phyloP scores from a whole-genome alignment of 2,329 filamentous ascomycete genomes.

The Hypoxylon sp. region DNA sequence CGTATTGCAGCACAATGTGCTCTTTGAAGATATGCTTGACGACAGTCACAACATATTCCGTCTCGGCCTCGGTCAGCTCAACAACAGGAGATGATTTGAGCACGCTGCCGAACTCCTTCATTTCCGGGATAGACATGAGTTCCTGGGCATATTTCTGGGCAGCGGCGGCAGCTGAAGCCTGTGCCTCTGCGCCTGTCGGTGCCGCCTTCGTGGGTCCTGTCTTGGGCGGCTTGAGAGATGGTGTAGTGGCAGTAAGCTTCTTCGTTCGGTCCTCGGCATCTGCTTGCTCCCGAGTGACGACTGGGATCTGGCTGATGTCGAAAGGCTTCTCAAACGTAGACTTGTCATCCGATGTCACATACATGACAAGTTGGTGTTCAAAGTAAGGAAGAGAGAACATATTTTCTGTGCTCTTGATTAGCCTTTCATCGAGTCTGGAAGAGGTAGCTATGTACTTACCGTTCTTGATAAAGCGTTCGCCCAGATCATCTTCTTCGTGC shows the following conservation, averaged over 20 bases:
- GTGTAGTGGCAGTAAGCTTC: slow-evolving; percentile 93
- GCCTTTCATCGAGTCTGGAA: slow-evolving; percentile 22
- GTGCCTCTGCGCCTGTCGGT: slow-evolving; percentile 76
- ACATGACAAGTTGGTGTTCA: slow-evolving; percentile 97
- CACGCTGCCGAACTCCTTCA: slow-evolving; percentile 88
- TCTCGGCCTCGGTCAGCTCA: slow-evolving; percentile 96
- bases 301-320: slow-evolving; percentile 89
- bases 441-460: slow-evolving; percentile 64
- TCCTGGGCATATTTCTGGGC: slow-evolving; percentile 92
- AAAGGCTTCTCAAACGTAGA: slow-evolving; percentile 87
- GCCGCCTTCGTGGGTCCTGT: slow-evolving; percentile 80
- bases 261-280: slow-evolving; percentile 96
- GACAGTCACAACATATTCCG: slow-evolving; percentile 93
- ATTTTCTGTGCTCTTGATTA: slow-evolving; percentile 71
- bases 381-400: slow-evolving; percentile 96
- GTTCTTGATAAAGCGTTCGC: slow-evolving; percentile 91
- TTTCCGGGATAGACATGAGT: slow-evolving; percentile 88
- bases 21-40: slow-evolving; percentile 99
- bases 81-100: slow-evolving; percentile 90
- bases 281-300: slow-evolving; percentile 95
- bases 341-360: slow-evolving; percentile 93
- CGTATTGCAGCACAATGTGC: slow-evolving; percentile 94
- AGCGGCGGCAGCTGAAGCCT: slow-evolving; percentile 80
- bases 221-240: slow-evolving; percentile 93
- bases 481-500: slow-evolving; percentile 89